Evolutionary conservation across 2,329 filamentous ascomycete genomes (phyloP), one percentile per base, ranked within the genome.

Genomic region (Phialophora chinensis): DNA sequence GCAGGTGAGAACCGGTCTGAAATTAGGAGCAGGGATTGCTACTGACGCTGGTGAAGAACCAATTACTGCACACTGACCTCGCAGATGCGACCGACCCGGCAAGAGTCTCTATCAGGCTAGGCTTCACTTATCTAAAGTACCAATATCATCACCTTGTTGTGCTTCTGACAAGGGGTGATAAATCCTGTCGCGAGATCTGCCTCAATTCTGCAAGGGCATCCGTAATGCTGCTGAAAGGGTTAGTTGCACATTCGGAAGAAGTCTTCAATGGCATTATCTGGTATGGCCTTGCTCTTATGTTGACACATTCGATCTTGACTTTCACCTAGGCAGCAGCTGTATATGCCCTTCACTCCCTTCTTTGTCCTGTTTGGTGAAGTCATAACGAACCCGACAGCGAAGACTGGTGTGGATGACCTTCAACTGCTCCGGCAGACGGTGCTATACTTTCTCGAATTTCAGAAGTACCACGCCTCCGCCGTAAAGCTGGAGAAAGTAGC

Each of bases 331-430:
- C 60, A 62, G 17, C 60, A 62, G 27, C 35, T 61, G 6, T 61
- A 61, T 14, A 54, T n/a, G 27, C 60, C 60, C 6, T 62, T 62
- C 38, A 62, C 60, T 47, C 60, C 52, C 20, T 55, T 62, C 60
- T 62, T 62, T 33, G 52, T 62, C 7, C 60, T 62, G 3, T 62
- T 62, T 27, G 60, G 60, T 1, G 60, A 62, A 35, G 33, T 62
- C 10, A 53, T 62, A 25, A 62, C 50, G 23, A 55, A 53, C 33
- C 60, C 60, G 33, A 56, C 35, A 3, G 35, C 52, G 10, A 55
- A 44, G 35, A 42, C 38, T 2, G 38, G 23, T 35, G 23, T 62
- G 8, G 60, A 62, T 17, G 60, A 62, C 35, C 23, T 62, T 10
- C 33, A 62, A 42, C 14, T 62, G 2, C 50, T 62, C 27, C 60